These are phyloP conservation scores for Entoloma clypeatum DNA, from an alignment of 1,284 basidiomycete genomes.

Conservation along the genomic window DNA sequence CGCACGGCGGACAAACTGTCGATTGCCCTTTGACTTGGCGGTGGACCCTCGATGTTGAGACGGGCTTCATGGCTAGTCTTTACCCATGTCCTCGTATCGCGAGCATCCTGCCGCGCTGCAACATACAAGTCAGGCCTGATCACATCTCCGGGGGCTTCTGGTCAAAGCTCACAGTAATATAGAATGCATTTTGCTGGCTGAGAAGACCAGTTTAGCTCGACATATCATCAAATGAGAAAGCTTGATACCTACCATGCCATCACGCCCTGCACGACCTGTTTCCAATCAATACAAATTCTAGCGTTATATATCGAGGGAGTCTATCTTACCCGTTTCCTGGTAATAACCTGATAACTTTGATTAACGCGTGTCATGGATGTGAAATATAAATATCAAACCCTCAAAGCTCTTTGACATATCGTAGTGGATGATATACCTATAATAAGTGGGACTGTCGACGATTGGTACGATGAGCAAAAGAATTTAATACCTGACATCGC, in stretches of 20 bases:
- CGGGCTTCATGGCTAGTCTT: slow-evolving; percentile 41
- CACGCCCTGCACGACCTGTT: slow-evolving; percentile 76
- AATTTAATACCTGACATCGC: slow-evolving; percentile 60
- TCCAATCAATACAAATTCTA: slow-evolving; percentile 5
- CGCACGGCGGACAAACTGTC: slow-evolving; percentile 66
- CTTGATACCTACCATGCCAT: slow-evolving; percentile 57
- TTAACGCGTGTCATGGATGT: slow-evolving; percentile 6
- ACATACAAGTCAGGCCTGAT: background rate
- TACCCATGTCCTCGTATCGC: slow-evolving; percentile 52
- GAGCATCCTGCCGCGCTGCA: slow-evolving; percentile 75
- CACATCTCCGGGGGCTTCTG: background rate
- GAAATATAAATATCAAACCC: slow-evolving; percentile 40
- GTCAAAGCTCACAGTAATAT: slow-evolving; percentile 64
- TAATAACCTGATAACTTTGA: slow-evolving; percentile 61
- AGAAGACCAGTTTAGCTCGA: slow-evolving; percentile 5
- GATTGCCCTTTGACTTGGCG: slow-evolving; percentile 60
- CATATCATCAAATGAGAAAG: background rate
- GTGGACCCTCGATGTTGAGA: slow-evolving; percentile 44
- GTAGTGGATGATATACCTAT: slow-evolving; percentile 71
- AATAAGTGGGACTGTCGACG: background rate
- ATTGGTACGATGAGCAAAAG: slow-evolving; percentile 4
- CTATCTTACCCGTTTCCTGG: slow-evolving; percentile 71
- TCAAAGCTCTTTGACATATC: slow-evolving; percentile 83
- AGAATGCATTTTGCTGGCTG: slow-evolving; percentile 77
- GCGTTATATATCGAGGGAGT: background rate